Evolutionary conservation across 768 basidiomycete species (phyloP).

Genomic region (Mycena latifolia): DNA sequence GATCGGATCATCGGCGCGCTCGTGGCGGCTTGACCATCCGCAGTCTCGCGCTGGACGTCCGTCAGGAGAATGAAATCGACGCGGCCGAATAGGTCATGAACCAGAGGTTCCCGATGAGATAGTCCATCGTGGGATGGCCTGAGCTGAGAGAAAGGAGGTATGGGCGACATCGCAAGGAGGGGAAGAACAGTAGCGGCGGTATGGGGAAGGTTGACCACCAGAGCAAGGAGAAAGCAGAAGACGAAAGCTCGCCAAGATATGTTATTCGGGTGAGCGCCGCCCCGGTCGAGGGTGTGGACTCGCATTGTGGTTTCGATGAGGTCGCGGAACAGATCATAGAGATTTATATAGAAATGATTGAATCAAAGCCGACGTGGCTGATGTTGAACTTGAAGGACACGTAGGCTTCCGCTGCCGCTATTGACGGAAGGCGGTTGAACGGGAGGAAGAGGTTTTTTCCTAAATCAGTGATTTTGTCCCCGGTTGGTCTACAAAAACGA

Average conservation of each 20-base stretch:
- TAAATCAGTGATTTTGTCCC: too few relatives aligned
- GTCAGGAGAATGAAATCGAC: conserved; percentile 28
- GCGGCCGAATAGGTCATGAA: conserved; percentile 18
- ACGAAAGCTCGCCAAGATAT: conserved; percentile 11
- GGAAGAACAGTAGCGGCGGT: conserved; percentile 31
- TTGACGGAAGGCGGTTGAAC: too few relatives aligned
- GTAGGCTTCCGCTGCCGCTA: too few relatives aligned
- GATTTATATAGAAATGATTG: neutral
- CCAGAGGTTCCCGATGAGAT: conserved; percentile 4
- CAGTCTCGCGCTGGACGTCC: conserved; percentile 30
- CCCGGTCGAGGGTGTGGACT: conserved; percentile 8
- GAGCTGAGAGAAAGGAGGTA: conserved; percentile 19
- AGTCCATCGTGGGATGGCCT: conserved; percentile 16
- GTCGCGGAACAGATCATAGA: neutral
- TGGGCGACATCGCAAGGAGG: conserved; percentile 16
- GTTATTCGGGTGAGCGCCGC: neutral
- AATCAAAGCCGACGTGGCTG: too few relatives aligned
- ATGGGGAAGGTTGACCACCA: conserved; percentile 28
- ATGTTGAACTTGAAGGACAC: too few relatives aligned
- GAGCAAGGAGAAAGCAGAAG: conserved; percentile 14
- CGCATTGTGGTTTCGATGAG: neutral
- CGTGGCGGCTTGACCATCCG: conserved; percentile 17
- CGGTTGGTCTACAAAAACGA: too few relatives aligned
- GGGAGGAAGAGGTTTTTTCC: too few relatives aligned
- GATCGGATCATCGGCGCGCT: conserved; percentile 18